Evolutionary conservation across 169 alveolate species (phyloP).

Genomic region (Plasmodium gonderi): DNA sequence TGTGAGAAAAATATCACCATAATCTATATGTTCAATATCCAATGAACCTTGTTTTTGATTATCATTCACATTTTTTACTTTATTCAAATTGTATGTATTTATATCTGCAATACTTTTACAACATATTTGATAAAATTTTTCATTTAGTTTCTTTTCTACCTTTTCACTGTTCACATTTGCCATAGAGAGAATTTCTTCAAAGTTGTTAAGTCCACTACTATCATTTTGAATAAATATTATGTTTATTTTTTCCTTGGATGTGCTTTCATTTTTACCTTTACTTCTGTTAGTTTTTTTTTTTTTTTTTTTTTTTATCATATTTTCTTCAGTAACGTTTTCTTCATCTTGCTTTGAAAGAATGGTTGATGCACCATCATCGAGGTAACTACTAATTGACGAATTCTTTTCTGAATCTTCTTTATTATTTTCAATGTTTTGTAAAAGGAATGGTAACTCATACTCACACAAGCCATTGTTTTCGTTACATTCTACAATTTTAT

Average conservation of each 20-base stretch:
- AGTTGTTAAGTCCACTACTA: conserved; percentile 10
- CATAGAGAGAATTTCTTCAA: conserved; percentile 53
- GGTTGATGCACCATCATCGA: conserved; percentile 63
- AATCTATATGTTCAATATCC: conserved; percentile 50
- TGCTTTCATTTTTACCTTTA: background rate
- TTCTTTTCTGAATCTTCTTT: conserved; percentile 52
- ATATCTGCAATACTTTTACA: conserved; percentile 71
- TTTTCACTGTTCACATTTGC: conserved; percentile 20
- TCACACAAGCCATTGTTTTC: conserved; percentile 18
- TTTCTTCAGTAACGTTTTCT: background rate
- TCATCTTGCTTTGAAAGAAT: conserved; percentile 46
- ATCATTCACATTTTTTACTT: conserved; percentile 3
- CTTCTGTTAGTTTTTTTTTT: conserved; percentile 6
- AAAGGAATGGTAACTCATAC: conserved; percentile 33
- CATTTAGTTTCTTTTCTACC: conserved; percentile 47
- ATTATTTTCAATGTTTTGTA: conserved; percentile 15
- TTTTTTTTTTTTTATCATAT: background rate
- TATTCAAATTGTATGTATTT: conserved; percentile 52
- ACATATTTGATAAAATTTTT: conserved; percentile 49
- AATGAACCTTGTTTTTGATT: conserved; percentile 10
- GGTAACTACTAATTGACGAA: conserved; percentile 44
- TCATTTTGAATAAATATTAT: conserved; percentile 47
- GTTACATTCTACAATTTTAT: background rate
- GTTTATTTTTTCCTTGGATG: conserved; percentile 51
- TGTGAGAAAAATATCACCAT: conserved; percentile 61